Conservation (phyloP, 768 basidiomycete genomes). For the Russula earlei region DNA sequence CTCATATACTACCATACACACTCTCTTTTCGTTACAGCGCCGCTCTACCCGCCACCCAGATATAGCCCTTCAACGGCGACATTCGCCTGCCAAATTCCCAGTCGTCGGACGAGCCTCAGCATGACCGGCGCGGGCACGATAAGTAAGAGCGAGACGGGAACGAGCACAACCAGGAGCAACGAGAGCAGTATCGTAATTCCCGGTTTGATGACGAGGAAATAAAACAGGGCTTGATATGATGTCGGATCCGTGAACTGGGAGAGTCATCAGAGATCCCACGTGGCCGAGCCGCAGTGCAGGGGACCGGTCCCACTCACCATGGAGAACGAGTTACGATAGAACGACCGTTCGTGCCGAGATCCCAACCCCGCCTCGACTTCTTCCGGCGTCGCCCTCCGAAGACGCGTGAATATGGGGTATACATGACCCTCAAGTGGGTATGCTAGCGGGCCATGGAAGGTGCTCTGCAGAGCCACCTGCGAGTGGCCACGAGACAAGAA, state of each 20-base stretch:
- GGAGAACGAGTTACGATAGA: conserved; percentile 73
- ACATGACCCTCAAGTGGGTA: conserved; percentile 58
- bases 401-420: conserved; percentile 65
- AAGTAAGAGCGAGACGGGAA: conserved; percentile 48
- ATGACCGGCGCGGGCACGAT: conserved; percentile 61
- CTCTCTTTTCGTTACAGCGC: background rate
- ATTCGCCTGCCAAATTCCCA: conserved; percentile 80
- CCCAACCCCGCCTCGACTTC: conserved; percentile 41
- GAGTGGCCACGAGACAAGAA: background rate
- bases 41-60: conserved; percentile 29
- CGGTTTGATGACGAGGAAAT: conserved; percentile 83
- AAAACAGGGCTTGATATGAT: conserved; percentile 79
- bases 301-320: conserved; percentile 44
- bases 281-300: conserved; percentile 2
- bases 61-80: conserved; percentile 67
- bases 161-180: conserved; percentile 43
- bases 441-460: conserved; percentile 59
- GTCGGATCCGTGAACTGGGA: conserved; percentile 69
- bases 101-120: conserved; percentile 49
- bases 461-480: conserved; percentile 57
- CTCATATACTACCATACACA: background rate
- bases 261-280: conserved; percentile 4
- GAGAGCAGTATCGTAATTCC: conserved; percentile 63
- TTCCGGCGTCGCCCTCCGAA: conserved; percentile 37
- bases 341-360: conserved; percentile 46